phyloP scores from a whole-genome alignment of 2,329 filamentous ascomycete species.

The Cylindrodendrum hubeiense region DNA sequence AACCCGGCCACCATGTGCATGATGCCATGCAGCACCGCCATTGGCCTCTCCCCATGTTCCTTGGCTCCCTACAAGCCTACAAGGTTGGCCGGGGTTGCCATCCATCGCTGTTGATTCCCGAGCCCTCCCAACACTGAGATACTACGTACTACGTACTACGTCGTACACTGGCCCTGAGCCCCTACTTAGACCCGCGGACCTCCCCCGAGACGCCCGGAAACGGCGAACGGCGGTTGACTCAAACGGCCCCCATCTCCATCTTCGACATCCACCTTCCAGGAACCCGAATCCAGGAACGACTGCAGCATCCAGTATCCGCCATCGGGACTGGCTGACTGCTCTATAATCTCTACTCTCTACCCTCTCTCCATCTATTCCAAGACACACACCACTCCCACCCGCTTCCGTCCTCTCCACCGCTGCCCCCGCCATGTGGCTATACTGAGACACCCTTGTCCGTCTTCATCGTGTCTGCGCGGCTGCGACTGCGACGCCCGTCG shows the following conservation, averaged over 20 bases:
- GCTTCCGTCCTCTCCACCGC: background rate
- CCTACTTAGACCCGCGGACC: slow-evolving; percentile 19
- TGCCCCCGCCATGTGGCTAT: background rate
- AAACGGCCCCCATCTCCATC: slow-evolving; percentile 3
- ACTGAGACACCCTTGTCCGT: background rate
- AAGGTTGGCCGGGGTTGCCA: background rate
- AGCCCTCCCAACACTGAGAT: too few species aligned
- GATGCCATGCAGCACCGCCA: background rate
- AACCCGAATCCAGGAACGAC: background rate
- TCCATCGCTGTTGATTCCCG: too few species aligned
- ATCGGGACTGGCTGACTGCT: background rate
- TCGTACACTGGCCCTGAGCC: background rate
- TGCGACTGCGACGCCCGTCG: background rate
- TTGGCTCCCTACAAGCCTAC: too few species aligned
- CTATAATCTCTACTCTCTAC: background rate
- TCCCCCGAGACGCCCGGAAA: slow-evolving; percentile 21
- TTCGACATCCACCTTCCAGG: background rate
- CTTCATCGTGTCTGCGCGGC: background rate
- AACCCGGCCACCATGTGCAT: background rate
- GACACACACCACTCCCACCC: background rate
- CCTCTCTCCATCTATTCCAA: background rate
- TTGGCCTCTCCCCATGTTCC: background rate
- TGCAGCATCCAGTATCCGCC: background rate
- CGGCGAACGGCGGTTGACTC: slow-evolving; percentile 10
- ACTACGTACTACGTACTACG: background rate